A percentile compares a stretch with the other conserved stretches of the same genome.
Conservation (phyloP, 768 basidiomycete genomes). For the Gyrodon lividus region DNA sequence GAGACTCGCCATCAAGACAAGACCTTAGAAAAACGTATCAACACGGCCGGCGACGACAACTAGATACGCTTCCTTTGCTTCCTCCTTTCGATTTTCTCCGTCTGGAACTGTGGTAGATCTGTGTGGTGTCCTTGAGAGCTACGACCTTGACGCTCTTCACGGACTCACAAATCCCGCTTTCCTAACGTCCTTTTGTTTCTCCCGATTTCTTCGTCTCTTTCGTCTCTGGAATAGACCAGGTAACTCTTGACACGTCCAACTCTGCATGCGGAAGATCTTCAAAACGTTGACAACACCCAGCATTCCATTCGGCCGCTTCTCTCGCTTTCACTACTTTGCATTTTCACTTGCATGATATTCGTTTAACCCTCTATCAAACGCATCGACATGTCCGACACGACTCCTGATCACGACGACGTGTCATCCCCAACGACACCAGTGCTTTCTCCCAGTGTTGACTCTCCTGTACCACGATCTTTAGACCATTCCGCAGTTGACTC, state of each 20-base stretch:
- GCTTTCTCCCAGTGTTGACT: constrained; percentile 14
- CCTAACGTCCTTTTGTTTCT: not conserved
- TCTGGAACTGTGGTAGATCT: not conserved
- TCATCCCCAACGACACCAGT: constrained; percentile 15
- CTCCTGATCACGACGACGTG: constrained; percentile 21
- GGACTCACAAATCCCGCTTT: not conserved
- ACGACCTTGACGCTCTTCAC: constrained; percentile 1
- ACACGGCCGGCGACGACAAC: not conserved
- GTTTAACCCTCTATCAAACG: constrained; percentile 14
- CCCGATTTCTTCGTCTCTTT: not conserved
- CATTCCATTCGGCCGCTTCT: not conserved
- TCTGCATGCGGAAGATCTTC: not conserved
- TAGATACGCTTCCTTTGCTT: not conserved
- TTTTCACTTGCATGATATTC: constrained; percentile 18
- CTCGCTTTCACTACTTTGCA: not conserved
- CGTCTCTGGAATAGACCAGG: not conserved
- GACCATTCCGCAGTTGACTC: constrained; percentile 23
- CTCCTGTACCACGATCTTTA: constrained; percentile 26
- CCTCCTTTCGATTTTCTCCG: not conserved
- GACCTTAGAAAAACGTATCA: not conserved
- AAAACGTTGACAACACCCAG: not conserved
- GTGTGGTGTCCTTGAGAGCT: constrained; percentile 11
- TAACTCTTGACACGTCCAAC: not conserved
- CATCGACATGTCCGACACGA: constrained; percentile 24
- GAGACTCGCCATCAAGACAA: not conserved